Evolutionary conservation across 2,329 filamentous ascomycete species (phyloP), one percentile per base, ranked within the genome.

Genomic region (Calycina marina): DNA sequence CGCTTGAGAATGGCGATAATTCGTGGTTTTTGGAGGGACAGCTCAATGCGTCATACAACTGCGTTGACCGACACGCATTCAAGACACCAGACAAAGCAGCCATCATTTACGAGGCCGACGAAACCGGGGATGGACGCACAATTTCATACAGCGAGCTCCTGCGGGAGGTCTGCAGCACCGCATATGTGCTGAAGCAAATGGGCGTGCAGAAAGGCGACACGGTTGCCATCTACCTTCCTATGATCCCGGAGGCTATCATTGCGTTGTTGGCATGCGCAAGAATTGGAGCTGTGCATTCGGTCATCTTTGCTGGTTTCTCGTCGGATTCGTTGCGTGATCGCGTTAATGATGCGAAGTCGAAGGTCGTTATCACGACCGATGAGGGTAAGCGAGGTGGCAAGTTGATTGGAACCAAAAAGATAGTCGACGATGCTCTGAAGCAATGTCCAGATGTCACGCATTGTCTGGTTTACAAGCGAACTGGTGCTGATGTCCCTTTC

Each of bases 61-160:
- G 85, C 53, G 77, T 98, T 43, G 90, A 98, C 54, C 82, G 90
- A 40, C 88, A 96, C 58, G 90, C 90, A n/a, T 72, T 92, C 60
- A 85, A 86, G 61, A 76, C 93, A 60, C 90, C 90, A 29, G 64
- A 96, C 62, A 84, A 79, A 61, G 75, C 90, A 29, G 90, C 90
- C 56, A 93, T 98, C 61, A 93, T 96, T 62, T 98, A 96, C 65
- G 90, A 98, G 65, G 88, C 86, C 39, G 90, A 98, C 51, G 90
- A 98, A 60, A 72, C 78, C 25, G 67, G 61, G 33, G 80, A 93
- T 54, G 86, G 90, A 52, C 84, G 88, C 45, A 86, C 69, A 44
- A 78, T 98, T 56, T 90, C 83, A 43, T 98, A 96, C 50, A 72
- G 79, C 49, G 86, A 98, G 68, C 78, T 98, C 32, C 72, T 96